Evolutionary conservation across 2,329 filamentous ascomycete genomes (phyloP).

Genomic region (Botrytis fragariae): DNA sequence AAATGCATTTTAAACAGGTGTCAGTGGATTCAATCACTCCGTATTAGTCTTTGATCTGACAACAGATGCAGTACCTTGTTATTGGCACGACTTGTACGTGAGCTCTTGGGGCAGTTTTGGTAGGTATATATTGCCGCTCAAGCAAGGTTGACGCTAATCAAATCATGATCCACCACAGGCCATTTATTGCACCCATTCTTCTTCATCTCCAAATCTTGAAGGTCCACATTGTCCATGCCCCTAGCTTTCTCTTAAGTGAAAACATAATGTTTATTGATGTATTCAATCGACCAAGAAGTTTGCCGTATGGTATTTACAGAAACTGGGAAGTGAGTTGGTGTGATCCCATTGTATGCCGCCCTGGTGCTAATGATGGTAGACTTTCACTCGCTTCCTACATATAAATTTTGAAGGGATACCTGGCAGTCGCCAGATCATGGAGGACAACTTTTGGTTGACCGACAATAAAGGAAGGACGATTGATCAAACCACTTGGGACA

Average conservation of each 20-base stretch:
- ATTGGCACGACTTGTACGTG: background rate
- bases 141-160: background rate
- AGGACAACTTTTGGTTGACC: background rate
- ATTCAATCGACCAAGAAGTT: background rate
- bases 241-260: background rate
- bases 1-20: background rate
- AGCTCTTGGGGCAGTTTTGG: background rate
- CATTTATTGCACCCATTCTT: background rate
- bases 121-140: background rate
- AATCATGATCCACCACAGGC: background rate
- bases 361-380: background rate
- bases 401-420: background rate
- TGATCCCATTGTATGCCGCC: background rate
- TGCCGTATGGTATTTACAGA: background rate
- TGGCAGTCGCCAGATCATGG: background rate
- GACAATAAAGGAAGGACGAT: background rate
- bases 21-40: background rate
- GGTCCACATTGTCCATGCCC: background rate
- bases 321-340: background rate
- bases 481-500: background rate
- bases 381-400: background rate
- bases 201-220: background rate
- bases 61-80: background rate
- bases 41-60: background rate
- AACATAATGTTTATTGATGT: background rate